Conservation (phyloP, 306 rosid genomes). For the Begonia masoniana region DNA sequence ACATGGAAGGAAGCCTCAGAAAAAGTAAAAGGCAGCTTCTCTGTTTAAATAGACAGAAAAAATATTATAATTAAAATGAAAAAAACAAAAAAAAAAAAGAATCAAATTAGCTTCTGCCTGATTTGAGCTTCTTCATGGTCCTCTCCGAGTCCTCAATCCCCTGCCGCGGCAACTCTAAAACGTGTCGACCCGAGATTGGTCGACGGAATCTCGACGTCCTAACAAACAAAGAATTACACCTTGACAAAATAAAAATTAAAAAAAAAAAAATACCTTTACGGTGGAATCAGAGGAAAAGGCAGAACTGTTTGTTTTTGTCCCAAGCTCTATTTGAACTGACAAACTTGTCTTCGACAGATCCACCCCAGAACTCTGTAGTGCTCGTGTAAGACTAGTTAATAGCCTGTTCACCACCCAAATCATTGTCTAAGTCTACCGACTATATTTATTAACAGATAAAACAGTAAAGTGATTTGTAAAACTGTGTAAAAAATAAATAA, state of each 20-base stretch:
- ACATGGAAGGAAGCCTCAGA: too few species aligned
- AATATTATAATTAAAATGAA: too few species aligned
- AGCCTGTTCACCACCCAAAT: conserved; percentile 34
- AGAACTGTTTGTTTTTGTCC: conserved; percentile 40
- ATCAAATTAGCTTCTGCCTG: too few species aligned
- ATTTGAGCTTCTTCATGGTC: too few species aligned
- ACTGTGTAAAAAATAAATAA: background rate
- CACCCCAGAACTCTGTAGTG: conserved; percentile 89
- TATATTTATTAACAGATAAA: too few species aligned
- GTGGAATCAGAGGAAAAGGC: conserved; percentile 27
- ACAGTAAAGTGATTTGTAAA: background rate
- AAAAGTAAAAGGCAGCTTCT: too few species aligned
- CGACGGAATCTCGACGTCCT: conserved; percentile 42
- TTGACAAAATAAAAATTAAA: background rate
- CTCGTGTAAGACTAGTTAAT: conserved; percentile 70
- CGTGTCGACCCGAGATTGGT: conserved; percentile 35
- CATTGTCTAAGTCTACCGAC: too few species aligned
- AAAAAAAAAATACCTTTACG: conserved; percentile 36
- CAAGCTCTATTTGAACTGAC: conserved; percentile 90
- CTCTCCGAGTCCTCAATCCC: too few species aligned
- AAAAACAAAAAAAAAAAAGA: too few species aligned
- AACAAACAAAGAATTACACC: conserved; percentile 15
- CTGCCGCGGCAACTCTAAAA: too few species aligned
- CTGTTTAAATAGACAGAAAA: too few species aligned
- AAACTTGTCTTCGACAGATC: conserved; percentile 88